Percentiles rank a stretch among this genome's conserved stretches.
Conservation (phyloP, 768 basidiomycete genomes). For the Mycena chlorophos region DNA sequence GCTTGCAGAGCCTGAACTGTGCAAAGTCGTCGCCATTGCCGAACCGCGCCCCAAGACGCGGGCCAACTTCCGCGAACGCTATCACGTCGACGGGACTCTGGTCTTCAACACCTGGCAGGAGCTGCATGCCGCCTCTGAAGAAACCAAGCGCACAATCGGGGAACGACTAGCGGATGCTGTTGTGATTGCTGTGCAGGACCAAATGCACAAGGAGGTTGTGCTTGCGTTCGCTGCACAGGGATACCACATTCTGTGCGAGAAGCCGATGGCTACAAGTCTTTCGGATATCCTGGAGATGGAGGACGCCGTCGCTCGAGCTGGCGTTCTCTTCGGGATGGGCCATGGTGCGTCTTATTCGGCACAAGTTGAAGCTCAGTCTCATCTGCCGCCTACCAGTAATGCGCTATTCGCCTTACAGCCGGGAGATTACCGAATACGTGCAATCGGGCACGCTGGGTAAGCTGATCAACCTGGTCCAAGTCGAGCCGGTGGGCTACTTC, state of each 20-base stretch:
- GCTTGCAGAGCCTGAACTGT: slow-evolving; percentile 54
- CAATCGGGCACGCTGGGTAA: slow-evolving; percentile 71
- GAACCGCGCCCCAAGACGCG: slow-evolving; percentile 76
- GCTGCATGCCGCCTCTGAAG: slow-evolving; percentile 65
- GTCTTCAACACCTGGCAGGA: slow-evolving; percentile 74
- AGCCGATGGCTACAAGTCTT: slow-evolving; percentile 82
- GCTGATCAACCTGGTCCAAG: slow-evolving; percentile 78
- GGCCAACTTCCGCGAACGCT: slow-evolving; percentile 51
- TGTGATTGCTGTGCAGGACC: slow-evolving; percentile 77
- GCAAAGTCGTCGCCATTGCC: slow-evolving; percentile 82
- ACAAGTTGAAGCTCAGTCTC: background rate
- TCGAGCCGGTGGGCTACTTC: slow-evolving; percentile 79
- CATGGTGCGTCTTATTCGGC: slow-evolving; percentile 57
- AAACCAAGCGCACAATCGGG: slow-evolving; percentile 62
- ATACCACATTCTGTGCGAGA: slow-evolving; percentile 90
- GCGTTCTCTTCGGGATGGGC: slow-evolving; percentile 81
- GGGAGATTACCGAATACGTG: slow-evolving; percentile 67
- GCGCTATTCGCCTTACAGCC: slow-evolving; percentile 83
- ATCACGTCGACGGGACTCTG: slow-evolving; percentile 65
- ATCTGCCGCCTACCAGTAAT: slow-evolving; percentile 51
- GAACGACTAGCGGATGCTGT: slow-evolving; percentile 81
- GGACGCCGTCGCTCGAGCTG: slow-evolving; percentile 63
- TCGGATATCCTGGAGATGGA: slow-evolving; percentile 78
- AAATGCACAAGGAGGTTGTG: slow-evolving; percentile 73
- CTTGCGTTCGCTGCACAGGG: slow-evolving; percentile 76